Conservation (phyloP, 169 alveolate genomes). For the Theileria annulata region DNA sequence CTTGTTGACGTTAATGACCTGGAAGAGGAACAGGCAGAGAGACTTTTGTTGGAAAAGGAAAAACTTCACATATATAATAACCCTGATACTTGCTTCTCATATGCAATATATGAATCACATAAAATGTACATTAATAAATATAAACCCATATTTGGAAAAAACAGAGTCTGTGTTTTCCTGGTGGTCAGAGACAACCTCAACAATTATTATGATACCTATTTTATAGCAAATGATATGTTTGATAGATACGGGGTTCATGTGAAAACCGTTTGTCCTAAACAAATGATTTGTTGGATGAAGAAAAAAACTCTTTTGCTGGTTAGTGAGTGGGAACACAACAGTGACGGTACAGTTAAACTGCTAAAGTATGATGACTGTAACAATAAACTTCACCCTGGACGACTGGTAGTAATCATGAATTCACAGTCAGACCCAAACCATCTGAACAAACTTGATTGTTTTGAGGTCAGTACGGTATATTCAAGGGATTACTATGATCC, state of each 20-base stretch:
- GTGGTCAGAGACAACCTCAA: slow-evolving; percentile 35
- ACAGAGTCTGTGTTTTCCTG: slow-evolving; percentile 32
- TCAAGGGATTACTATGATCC: slow-evolving; percentile 37
- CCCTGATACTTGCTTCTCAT: slow-evolving; percentile 42
- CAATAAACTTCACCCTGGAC: slow-evolving; percentile 28
- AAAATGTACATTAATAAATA: slow-evolving; percentile 24
- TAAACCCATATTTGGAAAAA: slow-evolving; percentile 20
- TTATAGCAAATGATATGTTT: slow-evolving; percentile 32
- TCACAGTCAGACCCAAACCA: slow-evolving; percentile 6
- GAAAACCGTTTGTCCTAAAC: slow-evolving; percentile 13
- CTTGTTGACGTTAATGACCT: neutral
- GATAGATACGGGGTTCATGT: slow-evolving; percentile 50
- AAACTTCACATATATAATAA: slow-evolving; percentile 30
- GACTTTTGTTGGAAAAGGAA: slow-evolving; percentile 4
- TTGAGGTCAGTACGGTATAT: slow-evolving; percentile 57
- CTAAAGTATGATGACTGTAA: neutral
- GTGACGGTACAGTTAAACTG: neutral
- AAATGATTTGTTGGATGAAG: slow-evolving; percentile 12
- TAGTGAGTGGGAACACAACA: slow-evolving; percentile 14
- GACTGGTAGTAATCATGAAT: slow-evolving; percentile 10
- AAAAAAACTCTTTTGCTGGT: slow-evolving; percentile 23
- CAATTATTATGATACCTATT: slow-evolving; percentile 54
- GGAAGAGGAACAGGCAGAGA: neutral
- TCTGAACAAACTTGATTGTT: neutral
- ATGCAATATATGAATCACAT: slow-evolving; percentile 49